Percentiles rank a stretch among this genome's conserved stretches.
Evolutionary conservation across 106 monocot species (phyloP).

Genomic region (Dendrobium catenatum): DNA sequence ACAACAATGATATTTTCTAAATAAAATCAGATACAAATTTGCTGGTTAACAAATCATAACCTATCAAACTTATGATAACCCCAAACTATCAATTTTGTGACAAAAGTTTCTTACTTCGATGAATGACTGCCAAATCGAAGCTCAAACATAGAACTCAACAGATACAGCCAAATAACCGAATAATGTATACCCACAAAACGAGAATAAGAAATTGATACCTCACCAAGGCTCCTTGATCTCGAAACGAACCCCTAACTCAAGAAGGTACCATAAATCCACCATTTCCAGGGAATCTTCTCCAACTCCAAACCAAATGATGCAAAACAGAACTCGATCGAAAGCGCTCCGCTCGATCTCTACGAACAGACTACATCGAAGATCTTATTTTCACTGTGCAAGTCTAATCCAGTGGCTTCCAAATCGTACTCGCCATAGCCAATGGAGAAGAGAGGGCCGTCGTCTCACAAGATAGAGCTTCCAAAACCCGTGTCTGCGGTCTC

Average conservation of each 20-base stretch:
- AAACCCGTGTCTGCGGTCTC: background rate
- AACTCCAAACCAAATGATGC: background rate
- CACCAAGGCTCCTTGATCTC: background rate
- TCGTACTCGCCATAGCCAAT: background rate
- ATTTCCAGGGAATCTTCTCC: background rate
- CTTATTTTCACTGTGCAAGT: background rate
- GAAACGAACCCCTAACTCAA: background rate
- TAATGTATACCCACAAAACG: background rate
- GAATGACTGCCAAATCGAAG: background rate
- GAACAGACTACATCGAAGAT: background rate
- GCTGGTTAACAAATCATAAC: background rate
- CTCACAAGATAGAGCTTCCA: background rate
- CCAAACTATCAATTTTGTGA: background rate
- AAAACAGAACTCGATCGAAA: constrained; percentile 3
- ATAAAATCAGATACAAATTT: background rate
- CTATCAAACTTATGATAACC: background rate
- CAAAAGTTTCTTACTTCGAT: background rate
- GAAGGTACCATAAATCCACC: too few species aligned
- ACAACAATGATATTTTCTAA: background rate
- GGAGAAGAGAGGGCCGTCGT: background rate
- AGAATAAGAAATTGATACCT: background rate
- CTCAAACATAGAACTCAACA: background rate
- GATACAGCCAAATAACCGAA: background rate
- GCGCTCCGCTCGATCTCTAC: background rate
- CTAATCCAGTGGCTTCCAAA: background rate